These are phyloP conservation scores for Mycena floridula DNA, from an alignment of 768 basidiomycete species.

Conservation along the genomic window DNA sequence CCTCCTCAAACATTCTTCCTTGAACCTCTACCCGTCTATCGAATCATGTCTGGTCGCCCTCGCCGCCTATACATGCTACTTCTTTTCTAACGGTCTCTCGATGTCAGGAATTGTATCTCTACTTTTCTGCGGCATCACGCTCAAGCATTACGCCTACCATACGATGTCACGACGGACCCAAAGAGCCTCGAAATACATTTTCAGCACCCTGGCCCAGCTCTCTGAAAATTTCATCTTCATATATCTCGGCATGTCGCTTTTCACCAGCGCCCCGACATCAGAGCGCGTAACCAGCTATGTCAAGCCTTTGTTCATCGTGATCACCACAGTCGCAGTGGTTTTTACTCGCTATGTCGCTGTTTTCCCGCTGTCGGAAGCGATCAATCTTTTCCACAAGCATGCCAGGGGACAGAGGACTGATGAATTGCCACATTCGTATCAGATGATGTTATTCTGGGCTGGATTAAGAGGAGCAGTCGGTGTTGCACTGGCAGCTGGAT, in stretches of 20 bases:
- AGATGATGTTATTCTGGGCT: conserved; percentile 99
- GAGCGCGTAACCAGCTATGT: conserved; percentile 79
- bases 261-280: conserved; percentile 77
- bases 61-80: conserved; percentile 94
- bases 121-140: conserved; percentile 96
- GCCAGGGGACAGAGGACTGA: conserved; percentile 81
- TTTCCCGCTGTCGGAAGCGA: conserved; percentile 89
- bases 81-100: conserved; percentile 93
- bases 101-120: conserved; percentile 98
- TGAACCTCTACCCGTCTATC: conserved; percentile 83
- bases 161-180: conserved; percentile 97
- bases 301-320: conserved; percentile 91
- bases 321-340: conserved; percentile 87
- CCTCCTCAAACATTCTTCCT: conserved; percentile 89
- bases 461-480: conserved; percentile 95
- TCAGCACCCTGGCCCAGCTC: conserved; percentile 87
- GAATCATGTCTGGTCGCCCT: conserved; percentile 96
- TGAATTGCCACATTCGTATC: conserved; percentile 94
- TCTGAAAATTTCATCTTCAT: conserved; percentile 99
- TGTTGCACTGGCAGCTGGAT: conserved; percentile 93
- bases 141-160: conserved; percentile 99
- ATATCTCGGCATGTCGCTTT: conserved; percentile 95
- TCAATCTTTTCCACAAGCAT: conserved; percentile 88
- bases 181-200: conserved; percentile 91
- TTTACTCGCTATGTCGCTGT: conserved; percentile 95